A percentile compares a stretch with the other conserved stretches of the same genome.
Conservation (phyloP, 495 filamentous ascomycete species). For the Podospora bellae-mahoneyi region DNA sequence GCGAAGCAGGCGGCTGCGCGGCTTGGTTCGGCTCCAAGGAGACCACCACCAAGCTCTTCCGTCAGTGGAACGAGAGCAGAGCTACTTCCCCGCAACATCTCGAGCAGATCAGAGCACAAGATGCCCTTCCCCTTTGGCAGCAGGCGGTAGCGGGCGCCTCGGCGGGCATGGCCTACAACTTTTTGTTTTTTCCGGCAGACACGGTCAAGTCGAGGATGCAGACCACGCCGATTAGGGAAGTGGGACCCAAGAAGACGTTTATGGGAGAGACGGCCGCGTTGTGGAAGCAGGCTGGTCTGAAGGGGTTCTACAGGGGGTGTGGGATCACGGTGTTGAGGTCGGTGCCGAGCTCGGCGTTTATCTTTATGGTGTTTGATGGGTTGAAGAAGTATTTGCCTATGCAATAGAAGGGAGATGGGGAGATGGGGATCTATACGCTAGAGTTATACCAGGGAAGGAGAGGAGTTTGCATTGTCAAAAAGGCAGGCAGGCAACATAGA, state of each 20-base stretch:
- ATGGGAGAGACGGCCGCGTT: slow-evolving; percentile 62
- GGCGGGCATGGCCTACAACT: slow-evolving; percentile 92
- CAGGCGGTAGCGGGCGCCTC: slow-evolving; percentile 85
- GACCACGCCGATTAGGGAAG: slow-evolving; percentile 64
- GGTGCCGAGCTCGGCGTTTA: slow-evolving; percentile 93
- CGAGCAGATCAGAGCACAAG: slow-evolving; percentile 25
- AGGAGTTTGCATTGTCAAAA: slow-evolving; percentile 6
- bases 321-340: slow-evolving; percentile 86
- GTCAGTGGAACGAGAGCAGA: slow-evolving; percentile 37
- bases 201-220: slow-evolving; percentile 97
- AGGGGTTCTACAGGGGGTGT: slow-evolving; percentile 87
- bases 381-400: slow-evolving; percentile 63
- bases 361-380: slow-evolving; percentile 89
- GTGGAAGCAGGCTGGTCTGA: slow-evolving; percentile 77
- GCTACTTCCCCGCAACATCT: slow-evolving; percentile 33
- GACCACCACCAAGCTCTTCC: slow-evolving; percentile 65
- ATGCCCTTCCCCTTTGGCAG: slow-evolving; percentile 65
- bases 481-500: not conserved
- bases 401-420: slow-evolving; percentile 21
- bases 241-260: slow-evolving; percentile 58
- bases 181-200: slow-evolving; percentile 93
- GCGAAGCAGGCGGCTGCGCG: slow-evolving; percentile 87
- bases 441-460: not conserved
- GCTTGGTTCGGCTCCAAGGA: slow-evolving; percentile 97
- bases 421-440: not conserved